Conservation (phyloP, 164 flowering plant genomes). For the Tetracentron sinense region DNA sequence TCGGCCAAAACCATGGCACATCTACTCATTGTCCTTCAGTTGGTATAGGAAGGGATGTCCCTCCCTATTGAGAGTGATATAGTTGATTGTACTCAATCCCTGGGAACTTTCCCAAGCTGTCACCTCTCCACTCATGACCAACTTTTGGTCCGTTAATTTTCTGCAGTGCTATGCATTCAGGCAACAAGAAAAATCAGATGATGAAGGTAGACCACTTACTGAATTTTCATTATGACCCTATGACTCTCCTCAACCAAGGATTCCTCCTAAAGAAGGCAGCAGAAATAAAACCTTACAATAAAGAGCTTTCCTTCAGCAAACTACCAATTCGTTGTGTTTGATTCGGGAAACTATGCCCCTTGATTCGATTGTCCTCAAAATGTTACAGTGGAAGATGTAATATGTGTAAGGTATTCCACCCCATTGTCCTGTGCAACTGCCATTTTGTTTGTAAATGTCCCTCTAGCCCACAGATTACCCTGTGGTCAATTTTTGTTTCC, state of each 20-base stretch:
- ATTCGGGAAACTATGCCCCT: slow-evolving; percentile 48
- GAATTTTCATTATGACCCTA: slow-evolving; percentile 87
- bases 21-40: slow-evolving; percentile 19
- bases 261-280: slow-evolving; percentile 56
- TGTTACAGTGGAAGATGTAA: slow-evolving; percentile 82
- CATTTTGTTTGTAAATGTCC: slow-evolving; percentile 91
- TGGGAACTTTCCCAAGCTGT: slow-evolving; percentile 28
- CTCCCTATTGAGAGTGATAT: slow-evolving; percentile 12
- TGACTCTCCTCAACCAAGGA: slow-evolving; percentile 61
- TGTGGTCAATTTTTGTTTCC: slow-evolving; percentile 99
- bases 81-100: slow-evolving; percentile 21
- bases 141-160: slow-evolving; percentile 22
- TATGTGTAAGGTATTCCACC: slow-evolving; percentile 75
- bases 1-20: slow-evolving; percentile 20
- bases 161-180: slow-evolving; percentile 30
- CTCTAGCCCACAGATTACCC: slow-evolving; percentile 94
- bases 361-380: slow-evolving; percentile 68
- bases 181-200: slow-evolving; percentile 49
- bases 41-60: slow-evolving; percentile 25
- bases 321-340: slow-evolving; percentile 81
- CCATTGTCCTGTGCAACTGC: slow-evolving; percentile 76
- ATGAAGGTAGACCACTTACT: slow-evolving; percentile 73
- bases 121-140: slow-evolving; percentile 24
- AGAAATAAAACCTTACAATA: slow-evolving; percentile 80
- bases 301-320: slow-evolving; percentile 96